A percentile compares a stretch with the other conserved stretches of the same genome.
Evolutionary conservation across 2,329 filamentous ascomycete species (phyloP).

Genomic region (Talaromyces sp.): DNA sequence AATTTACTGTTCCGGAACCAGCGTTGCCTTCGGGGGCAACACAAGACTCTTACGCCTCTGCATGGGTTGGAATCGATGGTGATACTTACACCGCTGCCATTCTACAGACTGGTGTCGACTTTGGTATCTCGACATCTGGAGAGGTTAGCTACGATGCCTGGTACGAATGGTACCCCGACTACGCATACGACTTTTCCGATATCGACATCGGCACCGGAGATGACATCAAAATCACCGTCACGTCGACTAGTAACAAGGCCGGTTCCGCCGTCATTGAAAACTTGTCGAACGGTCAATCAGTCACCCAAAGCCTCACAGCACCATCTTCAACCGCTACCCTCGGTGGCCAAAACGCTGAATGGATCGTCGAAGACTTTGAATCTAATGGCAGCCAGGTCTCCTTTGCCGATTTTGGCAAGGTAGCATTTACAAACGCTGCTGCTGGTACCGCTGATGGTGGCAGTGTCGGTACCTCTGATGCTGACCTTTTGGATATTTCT

Average conservation of each 20-base stretch:
- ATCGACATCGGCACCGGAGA: slow-evolving; percentile 48
- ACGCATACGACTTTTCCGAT: slow-evolving; percentile 51
- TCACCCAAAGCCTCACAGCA: slow-evolving; percentile 50
- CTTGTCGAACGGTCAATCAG: slow-evolving; percentile 49
- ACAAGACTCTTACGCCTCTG: slow-evolving; percentile 48
- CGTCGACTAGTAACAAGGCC: slow-evolving; percentile 39
- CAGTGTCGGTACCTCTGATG: slow-evolving; percentile 33
- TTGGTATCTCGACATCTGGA: slow-evolving; percentile 44
- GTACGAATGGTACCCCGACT: slow-evolving; percentile 61
- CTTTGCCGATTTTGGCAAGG: slow-evolving; percentile 48
- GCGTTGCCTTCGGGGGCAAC: slow-evolving; percentile 38
- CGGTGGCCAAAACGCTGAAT: slow-evolving; percentile 58
- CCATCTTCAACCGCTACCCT: slow-evolving; percentile 40
- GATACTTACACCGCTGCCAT: slow-evolving; percentile 55
- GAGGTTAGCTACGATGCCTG: slow-evolving; percentile 52
- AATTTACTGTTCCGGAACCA: slow-evolving; percentile 53
- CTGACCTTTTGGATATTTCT: slow-evolving; percentile 47
- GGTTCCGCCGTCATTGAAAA: slow-evolving; percentile 53
- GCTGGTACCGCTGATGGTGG: slow-evolving; percentile 23
- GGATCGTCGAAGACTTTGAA: slow-evolving; percentile 59
- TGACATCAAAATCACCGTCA: slow-evolving; percentile 40
- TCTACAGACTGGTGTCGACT: slow-evolving; percentile 57
- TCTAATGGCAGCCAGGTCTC: slow-evolving; percentile 38
- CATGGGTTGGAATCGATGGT: slow-evolving; percentile 62
- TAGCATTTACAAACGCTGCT: slow-evolving; percentile 37